These are phyloP conservation scores for Phytophthora pluvialis DNA, from an alignment of 352 stramenopile species.

Conservation along the genomic window DNA sequence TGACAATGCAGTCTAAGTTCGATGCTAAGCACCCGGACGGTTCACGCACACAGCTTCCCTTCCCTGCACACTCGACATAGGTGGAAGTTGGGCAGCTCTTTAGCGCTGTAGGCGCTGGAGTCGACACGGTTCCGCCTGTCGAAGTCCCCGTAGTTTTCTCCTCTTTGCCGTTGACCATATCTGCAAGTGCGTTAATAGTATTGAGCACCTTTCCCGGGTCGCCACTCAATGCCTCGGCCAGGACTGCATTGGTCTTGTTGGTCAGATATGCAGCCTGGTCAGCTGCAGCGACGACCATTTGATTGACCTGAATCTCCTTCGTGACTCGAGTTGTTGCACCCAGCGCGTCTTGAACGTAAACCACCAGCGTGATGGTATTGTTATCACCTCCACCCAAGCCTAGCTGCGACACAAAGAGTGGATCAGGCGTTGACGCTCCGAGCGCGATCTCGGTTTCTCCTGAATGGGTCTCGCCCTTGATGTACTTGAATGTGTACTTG, in stretches of 20 bases:
- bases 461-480: constrained; percentile 57
- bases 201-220: constrained; percentile 71
- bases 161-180: constrained; percentile 64
- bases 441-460: constrained; percentile 58
- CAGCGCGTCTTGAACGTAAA: constrained; percentile 64
- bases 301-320: constrained; percentile 58
- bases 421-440: constrained; percentile 56
- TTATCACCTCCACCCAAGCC: constrained; percentile 62
- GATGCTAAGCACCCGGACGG: constrained; percentile 47
- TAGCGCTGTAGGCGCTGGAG: constrained; percentile 34
- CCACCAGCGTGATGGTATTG: constrained; percentile 65
- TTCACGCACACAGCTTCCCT: constrained; percentile 56
- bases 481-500: constrained; percentile 80
- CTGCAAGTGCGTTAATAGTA: constrained; percentile 64
- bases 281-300: constrained; percentile 45
- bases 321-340: constrained; percentile 54
- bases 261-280: constrained; percentile 61
- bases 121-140: constrained; percentile 20
- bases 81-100: constrained; percentile 63
- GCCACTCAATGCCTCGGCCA: constrained; percentile 54
- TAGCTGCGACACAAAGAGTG: constrained; percentile 59
- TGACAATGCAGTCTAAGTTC: constrained; percentile 58
- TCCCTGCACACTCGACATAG: constrained; percentile 46
- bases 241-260: constrained; percentile 57
- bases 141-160: constrained; percentile 37